Conservation (phyloP, 768 basidiomycete species). For the Hygrophorus russula region DNA sequence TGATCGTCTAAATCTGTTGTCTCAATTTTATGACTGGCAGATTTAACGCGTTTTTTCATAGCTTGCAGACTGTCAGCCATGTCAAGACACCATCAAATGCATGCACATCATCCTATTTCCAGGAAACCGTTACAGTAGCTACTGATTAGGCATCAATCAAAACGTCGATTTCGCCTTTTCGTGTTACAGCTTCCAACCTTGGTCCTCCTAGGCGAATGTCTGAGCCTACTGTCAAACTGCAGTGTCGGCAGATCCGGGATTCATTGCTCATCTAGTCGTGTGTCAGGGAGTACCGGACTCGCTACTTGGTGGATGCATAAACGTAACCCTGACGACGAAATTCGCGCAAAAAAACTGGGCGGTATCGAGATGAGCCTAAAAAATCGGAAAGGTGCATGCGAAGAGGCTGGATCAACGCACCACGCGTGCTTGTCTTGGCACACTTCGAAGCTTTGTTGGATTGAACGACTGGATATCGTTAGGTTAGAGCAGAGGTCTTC, state of each 20-base stretch:
- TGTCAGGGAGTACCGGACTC: too few species aligned
- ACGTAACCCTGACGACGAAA: slow-evolving; percentile 1
- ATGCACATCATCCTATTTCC: slow-evolving; percentile 76
- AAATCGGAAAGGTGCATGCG: too few species aligned
- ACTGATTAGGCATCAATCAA: neutral
- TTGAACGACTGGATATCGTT: too few species aligned
- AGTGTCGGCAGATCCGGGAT: neutral
- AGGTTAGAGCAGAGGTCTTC: too few species aligned
- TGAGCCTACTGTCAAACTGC: neutral
- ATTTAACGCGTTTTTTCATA: slow-evolving; percentile 18
- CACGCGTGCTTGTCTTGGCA: too few species aligned
- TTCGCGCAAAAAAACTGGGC: neutral
- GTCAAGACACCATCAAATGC: slow-evolving; percentile 83
- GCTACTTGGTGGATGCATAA: neutral
- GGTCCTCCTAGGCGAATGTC: neutral
- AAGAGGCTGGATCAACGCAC: too few species aligned
- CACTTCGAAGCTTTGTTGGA: too few species aligned
- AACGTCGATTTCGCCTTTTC: neutral
- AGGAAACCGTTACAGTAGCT: slow-evolving; percentile 14
- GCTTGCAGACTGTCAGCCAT: slow-evolving; percentile 82
- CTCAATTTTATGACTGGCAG: neutral
- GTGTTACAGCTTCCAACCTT: neutral
- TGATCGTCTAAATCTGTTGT: slow-evolving; percentile 59
- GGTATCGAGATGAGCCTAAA: too few species aligned
- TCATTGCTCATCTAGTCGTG: neutral